Conservation (phyloP, 768 basidiomycete species). For the Stropharia rugosoannulata region DNA sequence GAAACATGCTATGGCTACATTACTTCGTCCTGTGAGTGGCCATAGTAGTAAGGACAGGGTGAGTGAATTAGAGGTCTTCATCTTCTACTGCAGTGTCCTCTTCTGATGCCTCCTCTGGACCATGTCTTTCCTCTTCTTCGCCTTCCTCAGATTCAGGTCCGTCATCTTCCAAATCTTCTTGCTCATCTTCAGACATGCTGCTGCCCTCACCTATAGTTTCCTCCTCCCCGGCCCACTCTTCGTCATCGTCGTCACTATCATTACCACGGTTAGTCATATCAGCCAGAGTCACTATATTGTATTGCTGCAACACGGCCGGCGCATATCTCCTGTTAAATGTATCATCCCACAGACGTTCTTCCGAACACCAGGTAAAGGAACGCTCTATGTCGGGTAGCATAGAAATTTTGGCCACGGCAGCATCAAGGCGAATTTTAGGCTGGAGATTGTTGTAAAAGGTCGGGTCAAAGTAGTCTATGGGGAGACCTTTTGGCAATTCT, state of each 20-base stretch:
- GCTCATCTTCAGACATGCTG: too few relatives aligned
- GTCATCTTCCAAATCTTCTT: too few relatives aligned
- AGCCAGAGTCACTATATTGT: background rate
- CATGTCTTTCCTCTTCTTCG: too few relatives aligned
- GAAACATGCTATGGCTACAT: too few relatives aligned
- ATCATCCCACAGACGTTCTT: conserved; percentile 1
- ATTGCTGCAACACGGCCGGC: background rate
- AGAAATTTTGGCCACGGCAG: background rate
- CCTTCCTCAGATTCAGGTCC: too few relatives aligned
- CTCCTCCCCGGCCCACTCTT: background rate
- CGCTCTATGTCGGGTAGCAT: background rate
- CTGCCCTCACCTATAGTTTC: too few relatives aligned
- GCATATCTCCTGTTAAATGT: background rate
- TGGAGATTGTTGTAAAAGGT: conserved; percentile 11
- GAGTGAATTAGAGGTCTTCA: too few relatives aligned
- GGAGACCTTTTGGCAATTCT: conserved; percentile 6
- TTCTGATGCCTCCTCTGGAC: too few relatives aligned
- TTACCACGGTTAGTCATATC: background rate
- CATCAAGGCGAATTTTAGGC: background rate
- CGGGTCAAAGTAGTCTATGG: conserved; percentile 16
- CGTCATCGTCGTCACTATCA: background rate
- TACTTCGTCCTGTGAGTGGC: too few relatives aligned
- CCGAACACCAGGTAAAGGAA: conserved; percentile 1
- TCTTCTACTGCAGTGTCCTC: too few relatives aligned
- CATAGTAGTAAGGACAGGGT: too few relatives aligned